phyloP scores from a whole-genome alignment of 2,329 filamentous ascomycete species.

The Escovopsis sp. region DNA sequence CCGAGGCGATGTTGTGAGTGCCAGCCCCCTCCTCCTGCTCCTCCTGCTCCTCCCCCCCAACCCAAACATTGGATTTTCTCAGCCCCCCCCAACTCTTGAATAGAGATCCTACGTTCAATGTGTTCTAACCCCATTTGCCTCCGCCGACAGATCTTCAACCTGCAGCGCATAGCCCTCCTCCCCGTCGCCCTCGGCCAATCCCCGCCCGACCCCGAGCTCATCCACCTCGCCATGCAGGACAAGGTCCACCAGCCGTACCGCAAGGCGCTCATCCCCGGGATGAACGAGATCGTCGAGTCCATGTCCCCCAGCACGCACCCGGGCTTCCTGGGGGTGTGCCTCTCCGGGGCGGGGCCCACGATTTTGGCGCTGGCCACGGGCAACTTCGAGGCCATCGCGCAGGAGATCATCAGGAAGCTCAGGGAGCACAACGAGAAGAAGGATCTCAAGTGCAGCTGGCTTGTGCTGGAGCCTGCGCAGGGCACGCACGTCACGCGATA shows the following conservation, averaged over 20 bases:
- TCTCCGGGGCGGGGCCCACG: slow-evolving; percentile 88
- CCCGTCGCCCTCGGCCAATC: slow-evolving; percentile 80
- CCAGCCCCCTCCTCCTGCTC: no score
- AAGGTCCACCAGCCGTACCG: slow-evolving; percentile 96
- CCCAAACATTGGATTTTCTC: no score
- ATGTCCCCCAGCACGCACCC: slow-evolving; percentile 80
- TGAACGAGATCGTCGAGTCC: slow-evolving; percentile 79
- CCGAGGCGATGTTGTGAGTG: slow-evolving; percentile 64
- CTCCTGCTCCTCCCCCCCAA: no score
- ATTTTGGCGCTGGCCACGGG: slow-evolving; percentile 84
- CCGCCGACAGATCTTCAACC: slow-evolving; percentile 63
- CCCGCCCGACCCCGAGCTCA: slow-evolving; percentile 82
- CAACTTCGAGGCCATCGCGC: slow-evolving; percentile 78
- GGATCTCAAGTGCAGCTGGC: slow-evolving; percentile 71
- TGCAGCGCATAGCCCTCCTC: slow-evolving; percentile 83
- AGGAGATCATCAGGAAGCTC: slow-evolving; percentile 63
- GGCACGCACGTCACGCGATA: slow-evolving; percentile 38
- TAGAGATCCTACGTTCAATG: not conserved
- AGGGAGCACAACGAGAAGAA: slow-evolving; percentile 39
- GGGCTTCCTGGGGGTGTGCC: slow-evolving; percentile 82
- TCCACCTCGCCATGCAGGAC: slow-evolving; percentile 97
- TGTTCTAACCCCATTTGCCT: not conserved
- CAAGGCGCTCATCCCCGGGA: slow-evolving; percentile 76
- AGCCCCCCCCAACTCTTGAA: no score
- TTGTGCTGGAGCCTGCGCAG: slow-evolving; percentile 74